A percentile compares a stretch with the other conserved stretches of the same genome.
Evolutionary conservation across 345 rosid genomes (phyloP).

Genomic region (Eutrema yunnanense): DNA sequence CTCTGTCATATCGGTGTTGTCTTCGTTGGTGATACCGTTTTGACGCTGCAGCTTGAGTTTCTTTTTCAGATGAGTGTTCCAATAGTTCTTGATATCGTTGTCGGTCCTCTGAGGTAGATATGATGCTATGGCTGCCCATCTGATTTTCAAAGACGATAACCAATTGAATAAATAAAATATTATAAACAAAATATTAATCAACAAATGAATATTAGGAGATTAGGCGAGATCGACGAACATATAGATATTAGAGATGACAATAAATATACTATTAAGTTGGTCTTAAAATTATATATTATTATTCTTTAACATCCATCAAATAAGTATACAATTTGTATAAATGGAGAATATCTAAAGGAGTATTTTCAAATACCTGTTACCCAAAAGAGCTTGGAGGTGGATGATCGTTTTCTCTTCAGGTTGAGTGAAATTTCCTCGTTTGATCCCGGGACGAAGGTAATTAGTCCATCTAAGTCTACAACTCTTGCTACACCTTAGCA

Average conservation of each 20-base stretch:
- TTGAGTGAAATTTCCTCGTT: slow-evolving; percentile 81
- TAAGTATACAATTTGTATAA: not conserved
- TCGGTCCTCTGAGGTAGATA: slow-evolving; percentile 97
- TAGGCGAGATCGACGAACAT: not conserved
- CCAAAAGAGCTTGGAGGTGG: slow-evolving; percentile 95
- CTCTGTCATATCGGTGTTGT: not conserved
- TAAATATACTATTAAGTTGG: not conserved
- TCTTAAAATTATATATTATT: too few relatives aligned
- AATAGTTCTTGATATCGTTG: slow-evolving; percentile 86
- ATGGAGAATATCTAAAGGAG: not conserved
- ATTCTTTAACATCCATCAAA: not conserved
- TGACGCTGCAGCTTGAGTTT: slow-evolving; percentile 43
- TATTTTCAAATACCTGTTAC: slow-evolving; percentile 94
- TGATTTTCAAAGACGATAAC: slow-evolving; percentile 15
- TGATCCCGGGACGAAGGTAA: slow-evolving; percentile 91
- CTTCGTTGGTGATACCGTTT: not conserved
- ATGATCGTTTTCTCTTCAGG: slow-evolving; percentile 89
- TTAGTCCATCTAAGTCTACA: slow-evolving; percentile 99
- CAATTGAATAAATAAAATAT: not conserved
- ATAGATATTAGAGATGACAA: not conserved
- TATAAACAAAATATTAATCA: not conserved
- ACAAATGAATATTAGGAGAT: not conserved
- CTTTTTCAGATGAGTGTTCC: slow-evolving; percentile 91
- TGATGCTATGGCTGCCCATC: slow-evolving; percentile 99
- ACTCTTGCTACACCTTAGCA: slow-evolving; percentile 96